phyloP scores from a whole-genome alignment of 805 yeast genomes.

The Pichia californica region DNA sequence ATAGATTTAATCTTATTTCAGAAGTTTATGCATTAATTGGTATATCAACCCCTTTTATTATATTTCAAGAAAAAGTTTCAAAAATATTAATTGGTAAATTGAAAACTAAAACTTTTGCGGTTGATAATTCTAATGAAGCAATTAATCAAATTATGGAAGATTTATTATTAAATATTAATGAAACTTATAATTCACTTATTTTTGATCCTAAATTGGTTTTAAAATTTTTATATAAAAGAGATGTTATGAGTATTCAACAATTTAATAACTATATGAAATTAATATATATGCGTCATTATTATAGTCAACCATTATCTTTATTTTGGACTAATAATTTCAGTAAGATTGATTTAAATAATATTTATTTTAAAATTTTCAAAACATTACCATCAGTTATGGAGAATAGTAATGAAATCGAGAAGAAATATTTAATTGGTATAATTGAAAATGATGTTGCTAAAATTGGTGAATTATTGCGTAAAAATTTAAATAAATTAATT shows the following conservation, averaged over 20 bases:
- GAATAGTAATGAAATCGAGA: slow-evolving; percentile 13
- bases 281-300: slow-evolving; percentile 30
- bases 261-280: slow-evolving; percentile 27
- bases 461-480: slow-evolving; percentile 19
- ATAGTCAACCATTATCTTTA: slow-evolving; percentile 28
- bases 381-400: slow-evolving; percentile 25
- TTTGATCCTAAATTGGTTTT: slow-evolving; percentile 28
- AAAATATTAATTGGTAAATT: slow-evolving; percentile 18
- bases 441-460: slow-evolving; percentile 15
- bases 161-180: slow-evolving; percentile 26
- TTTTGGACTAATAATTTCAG: slow-evolving; percentile 28
- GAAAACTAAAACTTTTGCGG: slow-evolving; percentile 21
- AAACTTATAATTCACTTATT: slow-evolving; percentile 27
- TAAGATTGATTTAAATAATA: slow-evolving; percentile 17
- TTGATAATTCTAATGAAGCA: slow-evolving; percentile 28
- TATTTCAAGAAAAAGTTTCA: slow-evolving; percentile 30
- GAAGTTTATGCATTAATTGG: slow-evolving; percentile 26
- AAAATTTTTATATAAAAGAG: slow-evolving; percentile 21
- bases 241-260: slow-evolving; percentile 25
- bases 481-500: slow-evolving; percentile 23
- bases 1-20: slow-evolving; percentile 15
- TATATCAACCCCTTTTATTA: slow-evolving; percentile 29
- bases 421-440: slow-evolving; percentile 19
- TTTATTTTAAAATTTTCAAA: slow-evolving; percentile 24
- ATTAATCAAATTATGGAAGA: slow-evolving; percentile 28